phyloP scores from a whole-genome alignment of 202 grass and related monocot species.

The Setaria italica region DNA sequence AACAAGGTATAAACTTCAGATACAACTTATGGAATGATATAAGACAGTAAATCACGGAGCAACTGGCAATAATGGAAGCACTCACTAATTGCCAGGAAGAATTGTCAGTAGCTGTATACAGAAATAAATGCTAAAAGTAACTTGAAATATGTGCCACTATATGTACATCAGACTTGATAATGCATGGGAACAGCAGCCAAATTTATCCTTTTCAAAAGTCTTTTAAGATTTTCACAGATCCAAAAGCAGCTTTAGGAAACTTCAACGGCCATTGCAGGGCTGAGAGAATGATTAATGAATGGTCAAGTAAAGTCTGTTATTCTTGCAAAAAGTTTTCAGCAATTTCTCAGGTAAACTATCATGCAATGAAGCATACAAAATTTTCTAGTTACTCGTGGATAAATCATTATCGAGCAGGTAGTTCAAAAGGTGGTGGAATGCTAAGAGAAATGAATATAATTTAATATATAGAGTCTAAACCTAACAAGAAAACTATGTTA shows the following conservation, averaged over 20 bases:
- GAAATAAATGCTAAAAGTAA: conserved; percentile 35
- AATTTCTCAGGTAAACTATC: conserved; percentile 25
- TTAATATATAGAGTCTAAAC: conserved; percentile 7
- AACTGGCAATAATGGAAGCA: background rate
- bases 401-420: background rate
- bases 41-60: conserved; percentile 20
- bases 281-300: too few species aligned
- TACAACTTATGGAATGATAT: conserved; percentile 13
- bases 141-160: conserved; percentile 28
- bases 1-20: conserved; percentile 47
- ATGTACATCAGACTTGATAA: conserved; percentile 24
- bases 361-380: conserved; percentile 11
- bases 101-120: conserved; percentile 7
- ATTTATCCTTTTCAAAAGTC: background rate
- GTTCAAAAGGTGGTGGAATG: conserved; percentile 22
- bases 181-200: background rate
- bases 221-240: background rate
- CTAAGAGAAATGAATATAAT: conserved; percentile 11
- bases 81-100: conserved; percentile 10
- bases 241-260: background rate
- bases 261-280: background rate
- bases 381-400: background rate
- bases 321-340: background rate
- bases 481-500: conserved; percentile 6
- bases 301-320: background rate